These are phyloP conservation scores for Cladosporium halotolerans DNA, from an alignment of 2,329 filamentous ascomycete species.

Conservation along the genomic window DNA sequence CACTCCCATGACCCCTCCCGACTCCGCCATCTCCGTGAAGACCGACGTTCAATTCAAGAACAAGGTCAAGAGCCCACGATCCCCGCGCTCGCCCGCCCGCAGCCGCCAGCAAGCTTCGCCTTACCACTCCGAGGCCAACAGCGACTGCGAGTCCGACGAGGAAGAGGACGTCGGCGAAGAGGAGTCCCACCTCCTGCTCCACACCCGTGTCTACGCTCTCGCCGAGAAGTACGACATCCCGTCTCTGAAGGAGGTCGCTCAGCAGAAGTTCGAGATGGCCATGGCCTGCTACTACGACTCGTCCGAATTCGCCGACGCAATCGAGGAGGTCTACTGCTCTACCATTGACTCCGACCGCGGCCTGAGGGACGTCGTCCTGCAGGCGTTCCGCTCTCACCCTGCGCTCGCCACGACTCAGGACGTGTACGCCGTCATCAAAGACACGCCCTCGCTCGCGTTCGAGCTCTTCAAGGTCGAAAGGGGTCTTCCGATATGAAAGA, in stretches of 20 bases:
- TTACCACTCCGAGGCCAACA: constrained; percentile 27
- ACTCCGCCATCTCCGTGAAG: constrained; percentile 13
- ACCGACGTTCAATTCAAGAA: constrained; percentile 14
- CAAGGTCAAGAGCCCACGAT: constrained; percentile 14
- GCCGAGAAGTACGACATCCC: constrained; percentile 47
- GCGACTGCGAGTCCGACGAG: constrained; percentile 32
- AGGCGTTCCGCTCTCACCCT: constrained; percentile 42
- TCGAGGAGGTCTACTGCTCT: constrained; percentile 44
- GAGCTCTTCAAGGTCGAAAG: constrained; percentile 45
- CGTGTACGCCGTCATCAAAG: constrained; percentile 39
- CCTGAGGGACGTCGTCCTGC: constrained; percentile 42
- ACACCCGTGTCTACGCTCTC: constrained; percentile 45
- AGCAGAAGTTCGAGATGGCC: constrained; percentile 41
- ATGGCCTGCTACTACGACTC: constrained; percentile 39
- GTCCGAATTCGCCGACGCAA: constrained; percentile 42
- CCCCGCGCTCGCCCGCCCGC: constrained; percentile 17
- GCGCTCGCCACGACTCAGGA: constrained; percentile 41
- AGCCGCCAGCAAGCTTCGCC: constrained; percentile 19
- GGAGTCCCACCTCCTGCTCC: constrained; percentile 38
- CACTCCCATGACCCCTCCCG: constrained; percentile 18
- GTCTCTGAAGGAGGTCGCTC: constrained; percentile 41
- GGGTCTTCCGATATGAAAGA: constrained; percentile 32
- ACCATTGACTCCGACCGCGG: constrained; percentile 46
- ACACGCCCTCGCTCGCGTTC: constrained; percentile 42
- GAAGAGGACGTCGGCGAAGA: constrained; percentile 33